Percentiles rank a stretch among this genome's conserved stretches.
Conservation (phyloP, 306 rosid genomes). For the Myrica gale region DNA sequence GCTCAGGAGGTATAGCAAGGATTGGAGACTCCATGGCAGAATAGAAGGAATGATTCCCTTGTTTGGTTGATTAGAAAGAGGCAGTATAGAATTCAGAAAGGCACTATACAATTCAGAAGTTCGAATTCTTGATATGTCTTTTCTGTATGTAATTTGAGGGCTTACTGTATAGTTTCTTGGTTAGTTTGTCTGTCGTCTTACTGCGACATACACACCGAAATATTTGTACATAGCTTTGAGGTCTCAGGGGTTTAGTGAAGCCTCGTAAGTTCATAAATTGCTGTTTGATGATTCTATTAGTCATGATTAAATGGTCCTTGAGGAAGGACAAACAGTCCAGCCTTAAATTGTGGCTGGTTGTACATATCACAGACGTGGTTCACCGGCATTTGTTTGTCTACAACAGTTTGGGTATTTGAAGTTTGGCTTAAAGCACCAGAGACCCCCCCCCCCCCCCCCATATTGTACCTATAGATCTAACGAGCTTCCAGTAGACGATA, state of each 20-base stretch:
- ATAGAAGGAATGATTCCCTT: neutral
- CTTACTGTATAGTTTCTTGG: constrained; percentile 1
- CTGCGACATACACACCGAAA: neutral
- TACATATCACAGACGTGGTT: too few species aligned
- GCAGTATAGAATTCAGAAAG: neutral
- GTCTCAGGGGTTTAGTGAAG: neutral
- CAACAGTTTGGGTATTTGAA: neutral
- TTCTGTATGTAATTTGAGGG: neutral
- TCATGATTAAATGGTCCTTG: neutral
- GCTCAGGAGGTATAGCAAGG: constrained; percentile 39
- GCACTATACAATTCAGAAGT: neutral
- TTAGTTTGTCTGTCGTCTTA: neutral
- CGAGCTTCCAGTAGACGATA: too few species aligned
- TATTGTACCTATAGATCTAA: too few species aligned
- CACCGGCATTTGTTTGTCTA: neutral
- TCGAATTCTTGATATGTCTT: neutral
- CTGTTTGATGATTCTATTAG: neutral
- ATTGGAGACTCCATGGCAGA: constrained; percentile 19
- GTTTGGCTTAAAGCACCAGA: neutral
- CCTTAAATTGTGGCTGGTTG: neutral
- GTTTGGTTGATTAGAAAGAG: neutral
- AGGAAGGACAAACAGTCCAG: neutral
- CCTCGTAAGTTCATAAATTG: neutral
- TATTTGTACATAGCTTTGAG: constrained; percentile 1
- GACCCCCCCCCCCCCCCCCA: too few species aligned